These are phyloP conservation scores for Prototheca cutis DNA, from an alignment of 163 green algal species.

Conservation along the genomic window DNA sequence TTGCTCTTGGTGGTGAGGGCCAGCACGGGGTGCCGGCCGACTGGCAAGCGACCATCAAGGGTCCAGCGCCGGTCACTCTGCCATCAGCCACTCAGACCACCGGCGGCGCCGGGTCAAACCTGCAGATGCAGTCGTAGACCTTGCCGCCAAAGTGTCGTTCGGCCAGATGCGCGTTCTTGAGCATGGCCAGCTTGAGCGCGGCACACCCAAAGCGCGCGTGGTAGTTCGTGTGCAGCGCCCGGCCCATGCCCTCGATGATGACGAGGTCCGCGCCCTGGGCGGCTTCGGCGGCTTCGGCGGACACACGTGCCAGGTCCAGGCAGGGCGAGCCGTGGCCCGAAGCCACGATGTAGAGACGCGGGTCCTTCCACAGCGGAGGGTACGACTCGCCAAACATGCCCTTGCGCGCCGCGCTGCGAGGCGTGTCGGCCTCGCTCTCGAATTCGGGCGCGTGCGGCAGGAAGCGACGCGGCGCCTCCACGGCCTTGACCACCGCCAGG, in stretches of 20 bases:
- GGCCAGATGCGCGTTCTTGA: constrained; percentile 82
- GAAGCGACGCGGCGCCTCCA: not conserved
- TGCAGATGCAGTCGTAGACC: constrained; percentile 90
- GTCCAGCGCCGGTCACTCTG: no score
- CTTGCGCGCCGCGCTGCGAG: not conserved
- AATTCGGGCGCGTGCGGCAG: not conserved
- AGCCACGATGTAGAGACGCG: constrained; percentile 59
- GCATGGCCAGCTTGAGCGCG: constrained; percentile 80
- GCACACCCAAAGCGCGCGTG: constrained; percentile 57
- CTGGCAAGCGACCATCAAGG: no score
- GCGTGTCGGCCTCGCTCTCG: not conserved
- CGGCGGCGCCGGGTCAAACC: constrained; percentile 16
- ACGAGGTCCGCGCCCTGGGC: constrained; percentile 63
- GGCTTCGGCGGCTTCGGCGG: constrained; percentile 55
- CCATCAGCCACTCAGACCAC: not conserved
- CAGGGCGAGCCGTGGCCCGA: constrained; percentile 77
- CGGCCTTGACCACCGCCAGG: not conserved
- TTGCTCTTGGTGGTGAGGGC: no score
- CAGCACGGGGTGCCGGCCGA: no score
- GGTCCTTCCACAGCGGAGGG: constrained; percentile 19
- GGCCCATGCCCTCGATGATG: constrained; percentile 89
- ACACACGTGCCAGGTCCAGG: constrained; percentile 74
- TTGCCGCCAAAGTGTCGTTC: constrained; percentile 63
- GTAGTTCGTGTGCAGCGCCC: constrained; percentile 84
- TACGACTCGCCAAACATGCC: constrained; percentile 27